phyloP scores from a whole-genome alignment of 371 early-diverging fungal species.

The Lichtheimia ornata region DNA sequence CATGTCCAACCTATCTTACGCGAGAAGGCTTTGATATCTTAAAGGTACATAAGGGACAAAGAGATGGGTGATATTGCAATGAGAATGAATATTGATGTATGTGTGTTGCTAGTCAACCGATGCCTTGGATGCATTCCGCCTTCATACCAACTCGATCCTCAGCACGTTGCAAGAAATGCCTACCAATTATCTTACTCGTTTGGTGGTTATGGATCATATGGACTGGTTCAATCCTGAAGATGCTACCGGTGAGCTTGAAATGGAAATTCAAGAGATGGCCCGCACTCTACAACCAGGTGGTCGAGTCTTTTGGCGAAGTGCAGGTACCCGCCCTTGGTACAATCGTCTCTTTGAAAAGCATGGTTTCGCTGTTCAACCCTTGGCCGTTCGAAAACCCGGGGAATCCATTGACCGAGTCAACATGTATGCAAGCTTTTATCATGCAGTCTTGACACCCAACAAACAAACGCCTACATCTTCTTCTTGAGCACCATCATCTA shows the following conservation, averaged over 20 bases:
- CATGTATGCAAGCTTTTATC: constrained; percentile 82
- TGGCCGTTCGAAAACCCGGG: constrained; percentile 68
- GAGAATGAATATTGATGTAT: background rate
- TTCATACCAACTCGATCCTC: constrained; percentile 81
- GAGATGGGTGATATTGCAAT: background rate
- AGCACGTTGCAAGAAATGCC: constrained; percentile 59
- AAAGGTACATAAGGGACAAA: constrained; percentile 36
- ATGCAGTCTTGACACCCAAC: constrained; percentile 19
- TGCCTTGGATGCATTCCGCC: constrained; percentile 63
- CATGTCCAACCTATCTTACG: constrained; percentile 78
- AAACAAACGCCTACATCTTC: no score
- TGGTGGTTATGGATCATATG: constrained; percentile 89
- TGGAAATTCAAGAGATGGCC: constrained; percentile 69
- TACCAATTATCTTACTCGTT: constrained; percentile 70
- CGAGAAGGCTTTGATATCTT: constrained; percentile 67
- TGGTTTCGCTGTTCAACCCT: constrained; percentile 70
- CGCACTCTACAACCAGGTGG: constrained; percentile 66
- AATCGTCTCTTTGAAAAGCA: constrained; percentile 67
- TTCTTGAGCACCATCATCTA: no score
- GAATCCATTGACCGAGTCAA: constrained; percentile 80
- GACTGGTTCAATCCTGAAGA: constrained; percentile 78
- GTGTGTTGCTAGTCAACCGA: constrained; percentile 27
- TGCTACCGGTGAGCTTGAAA: constrained; percentile 49
- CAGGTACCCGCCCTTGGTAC: constrained; percentile 84
- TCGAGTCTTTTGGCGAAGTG: constrained; percentile 79